Evolutionary conservation across 2,329 filamentous ascomycete species (phyloP), one percentile per base, ranked within the genome.

Genomic region (Lecanicillium sp.): DNA sequence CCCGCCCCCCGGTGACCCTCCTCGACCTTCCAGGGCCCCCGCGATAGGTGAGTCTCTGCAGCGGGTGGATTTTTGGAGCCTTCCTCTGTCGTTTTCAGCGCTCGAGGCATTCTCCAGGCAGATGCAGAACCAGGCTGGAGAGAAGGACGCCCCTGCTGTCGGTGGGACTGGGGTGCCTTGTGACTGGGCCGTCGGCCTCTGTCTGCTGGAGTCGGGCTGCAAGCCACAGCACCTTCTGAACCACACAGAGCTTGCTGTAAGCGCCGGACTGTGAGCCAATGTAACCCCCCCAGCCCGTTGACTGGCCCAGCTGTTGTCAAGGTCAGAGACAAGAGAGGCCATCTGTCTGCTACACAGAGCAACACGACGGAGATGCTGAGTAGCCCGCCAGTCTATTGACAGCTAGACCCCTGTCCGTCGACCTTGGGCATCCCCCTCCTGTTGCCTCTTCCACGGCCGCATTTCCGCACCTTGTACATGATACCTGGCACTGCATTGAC

Each of bases 241-340:
- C 41, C 41, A 44, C 24, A 44, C 41, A 44, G 41, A 44, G 9
- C 27, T 44, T 26, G 30, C 17, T 33, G 29, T 44, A 44, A 44
- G 41, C 41, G 41, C 41, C 23, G 41, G 29, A 20, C 27, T 44
- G 24, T 24, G 37, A 21, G 17, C 33, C 39, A n/a, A 32, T 32
- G 39, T 23, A 41, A 41, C 39, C 21, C 39, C 19, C 39, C 26
- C 26, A 7, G 26, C 26, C 26, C 26, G 12, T 12, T 12, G 7
- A 29, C 26, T 29, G 7, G 26, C 26, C 26, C 26, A 29, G n/a
- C n/a, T n/a, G n/a, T n/a, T n/a, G n/a, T n/a, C n/a, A n/a, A n/a
- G n/a, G n/a, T n/a, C n/a, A n/a, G n/a, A n/a, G n/a, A n/a, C n/a
- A n/a, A n/a, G n/a, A n/a, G n/a, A n/a, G n/a, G n/a, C n/a, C n/a